Base-by-base conservation (phyloP, 108 stramenopile species). In the Craspedostauros australis region DNA sequence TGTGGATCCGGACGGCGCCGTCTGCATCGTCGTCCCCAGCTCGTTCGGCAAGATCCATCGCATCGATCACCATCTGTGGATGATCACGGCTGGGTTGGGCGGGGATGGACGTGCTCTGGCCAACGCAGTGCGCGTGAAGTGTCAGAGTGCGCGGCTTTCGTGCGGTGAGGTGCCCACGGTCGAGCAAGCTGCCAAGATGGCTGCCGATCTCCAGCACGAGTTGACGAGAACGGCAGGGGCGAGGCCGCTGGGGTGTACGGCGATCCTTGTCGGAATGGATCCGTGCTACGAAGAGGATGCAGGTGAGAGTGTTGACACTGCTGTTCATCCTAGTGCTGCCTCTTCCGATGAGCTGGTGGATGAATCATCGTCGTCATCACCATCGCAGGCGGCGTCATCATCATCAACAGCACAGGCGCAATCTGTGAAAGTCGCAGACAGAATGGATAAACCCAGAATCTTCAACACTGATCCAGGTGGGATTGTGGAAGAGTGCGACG, bases 381-480 rank as follows among this genome's bases (percentile, higher is more conserved):
- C n/a, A n/a, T n/a, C n/a, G n/a, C n/a, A n/a, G n/a, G n/a, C n/a
- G n/a, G n/a, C n/a, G n/a, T n/a, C n/a, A n/a, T n/a, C n/a, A n/a
- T n/a, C n/a, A n/a, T n/a, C n/a, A n/a, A n/a, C n/a, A 38, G 22
- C 46, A 24, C 14, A 30, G 54, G 30, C 21, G 20, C 40, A n/a
- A 5, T 8, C 16, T 11, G 5, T 36, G 50, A 42, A 20, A 5
- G 22, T n/a, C n/a, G 27, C 33, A 42, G 58, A 4, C 23, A 22
- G 47, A 39, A 27, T 51, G 31, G 57, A 46, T 2, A 40, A 59
- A 36, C 59, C 60, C 16, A 50, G 55, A 37, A 49, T 81, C 43
- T 83, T 76, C 54, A 75, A 63, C 48, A 75, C 74, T 26, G 72
- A 78, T 39, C 82, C 86, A 2, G 86, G 86, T 14, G 86, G 86